Percentiles rank a stretch among this genome's conserved stretches.
phyloP scores from a whole-genome alignment of 768 basidiomycete species.

The Mycena olivaceomarginata region DNA sequence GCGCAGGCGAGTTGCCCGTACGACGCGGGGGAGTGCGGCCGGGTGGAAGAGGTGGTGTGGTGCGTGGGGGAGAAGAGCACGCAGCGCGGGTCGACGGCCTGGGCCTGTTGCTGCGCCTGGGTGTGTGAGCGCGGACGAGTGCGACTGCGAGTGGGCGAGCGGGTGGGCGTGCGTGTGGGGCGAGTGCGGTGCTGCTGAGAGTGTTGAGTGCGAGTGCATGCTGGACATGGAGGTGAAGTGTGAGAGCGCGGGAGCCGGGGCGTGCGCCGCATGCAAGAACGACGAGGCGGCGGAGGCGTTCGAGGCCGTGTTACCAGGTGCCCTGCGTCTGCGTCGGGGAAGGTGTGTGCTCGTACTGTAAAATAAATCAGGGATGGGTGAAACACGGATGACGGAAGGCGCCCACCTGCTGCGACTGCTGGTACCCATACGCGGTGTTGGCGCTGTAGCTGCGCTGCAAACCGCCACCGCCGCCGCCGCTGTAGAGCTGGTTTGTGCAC shows the following conservation, averaged over 20 bases:
- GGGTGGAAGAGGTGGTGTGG: not conserved
- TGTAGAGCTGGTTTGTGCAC: constrained; percentile 27
- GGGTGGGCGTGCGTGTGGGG: not conserved
- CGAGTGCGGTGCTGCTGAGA: not conserved
- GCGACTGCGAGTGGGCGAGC: constrained; percentile 10
- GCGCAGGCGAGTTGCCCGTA: not conserved
- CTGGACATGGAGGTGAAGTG: not conserved
- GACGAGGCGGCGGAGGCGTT: not conserved
- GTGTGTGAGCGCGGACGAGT: not conserved
- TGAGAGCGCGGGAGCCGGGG: not conserved
- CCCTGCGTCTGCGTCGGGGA: not conserved
- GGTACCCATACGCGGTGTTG: constrained; percentile 30
- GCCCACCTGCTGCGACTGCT: constrained; percentile 27
- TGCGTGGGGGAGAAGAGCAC: constrained; percentile 13
- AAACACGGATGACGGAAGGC: not conserved
- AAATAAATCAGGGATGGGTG: not conserved
- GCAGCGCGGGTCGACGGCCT: constrained; percentile 36
- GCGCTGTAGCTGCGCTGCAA: constrained; percentile 41
- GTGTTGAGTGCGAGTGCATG: not conserved
- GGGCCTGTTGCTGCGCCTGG: not conserved
- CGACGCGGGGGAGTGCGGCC: no score
- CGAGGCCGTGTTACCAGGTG: not conserved
- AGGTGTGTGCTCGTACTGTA: constrained; percentile 32
- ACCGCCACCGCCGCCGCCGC: not conserved
- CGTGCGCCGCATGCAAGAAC: no score